These are phyloP conservation scores for Fragaria nilgerrensis DNA, from an alignment of 306 rosid genomes.

Conservation along the genomic window DNA sequence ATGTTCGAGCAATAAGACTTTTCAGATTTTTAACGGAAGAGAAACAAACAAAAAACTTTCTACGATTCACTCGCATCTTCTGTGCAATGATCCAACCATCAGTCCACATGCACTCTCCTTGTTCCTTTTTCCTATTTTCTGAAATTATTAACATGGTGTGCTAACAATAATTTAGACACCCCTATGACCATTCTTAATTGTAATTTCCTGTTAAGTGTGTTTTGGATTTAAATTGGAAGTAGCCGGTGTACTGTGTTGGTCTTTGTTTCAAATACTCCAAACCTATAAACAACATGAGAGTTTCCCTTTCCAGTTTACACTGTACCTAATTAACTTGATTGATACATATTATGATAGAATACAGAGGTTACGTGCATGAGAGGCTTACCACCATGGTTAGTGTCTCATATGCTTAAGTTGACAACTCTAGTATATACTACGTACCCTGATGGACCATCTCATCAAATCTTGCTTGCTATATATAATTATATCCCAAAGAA, in stretches of 20 bases:
- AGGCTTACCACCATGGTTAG: background rate
- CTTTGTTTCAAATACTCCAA: background rate
- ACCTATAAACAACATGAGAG: constrained; percentile 14
- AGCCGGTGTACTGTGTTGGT: background rate
- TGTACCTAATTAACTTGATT: background rate
- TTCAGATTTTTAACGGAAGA: no score
- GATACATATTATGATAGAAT: background rate
- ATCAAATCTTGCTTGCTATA: background rate
- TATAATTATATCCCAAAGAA: background rate
- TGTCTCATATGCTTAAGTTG: background rate
- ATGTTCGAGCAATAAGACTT: no score
- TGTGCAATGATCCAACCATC: no score
- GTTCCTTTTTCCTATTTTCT: no score
- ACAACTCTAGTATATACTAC: background rate
- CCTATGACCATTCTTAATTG: background rate
- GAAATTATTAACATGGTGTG: no score
- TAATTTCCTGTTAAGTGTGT: background rate
- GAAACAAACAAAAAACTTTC: no score
- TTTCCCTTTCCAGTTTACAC: background rate
- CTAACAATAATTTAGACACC: background rate
- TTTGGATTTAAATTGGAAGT: background rate
- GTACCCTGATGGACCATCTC: background rate
- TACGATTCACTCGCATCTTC: no score
- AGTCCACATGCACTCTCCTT: no score
- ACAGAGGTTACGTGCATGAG: background rate